Evolutionary conservation across 2,329 filamentous ascomycete genomes (phyloP).

Genomic region (Phyllosticta paracitricarpa): DNA sequence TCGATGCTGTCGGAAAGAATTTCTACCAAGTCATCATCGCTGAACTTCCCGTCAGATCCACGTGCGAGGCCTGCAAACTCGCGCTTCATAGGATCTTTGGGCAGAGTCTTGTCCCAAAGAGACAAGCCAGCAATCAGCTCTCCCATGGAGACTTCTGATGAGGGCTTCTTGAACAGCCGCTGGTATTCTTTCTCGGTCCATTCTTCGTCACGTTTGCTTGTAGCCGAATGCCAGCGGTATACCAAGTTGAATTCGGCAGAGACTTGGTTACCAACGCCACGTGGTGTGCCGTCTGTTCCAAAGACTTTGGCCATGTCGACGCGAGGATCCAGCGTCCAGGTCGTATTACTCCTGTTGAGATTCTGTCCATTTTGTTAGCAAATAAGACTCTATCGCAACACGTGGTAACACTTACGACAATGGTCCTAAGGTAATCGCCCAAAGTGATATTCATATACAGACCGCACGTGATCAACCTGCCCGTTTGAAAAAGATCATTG

Average conservation of each 20-base stretch:
- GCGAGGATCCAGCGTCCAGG: slow-evolving; percentile 71
- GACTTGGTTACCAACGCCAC: slow-evolving; percentile 69
- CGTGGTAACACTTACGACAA: slow-evolving; percentile 33
- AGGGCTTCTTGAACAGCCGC: slow-evolving; percentile 36
- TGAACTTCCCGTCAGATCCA: slow-evolving; percentile 55
- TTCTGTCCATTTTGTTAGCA: slow-evolving; percentile 29
- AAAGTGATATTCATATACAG: slow-evolving; percentile 55
- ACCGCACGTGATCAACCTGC: slow-evolving; percentile 39
- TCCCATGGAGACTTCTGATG: slow-evolving; percentile 42
- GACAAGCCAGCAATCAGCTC: slow-evolving; percentile 53
- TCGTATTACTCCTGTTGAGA: slow-evolving; percentile 58
- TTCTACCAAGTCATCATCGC: slow-evolving; percentile 64
- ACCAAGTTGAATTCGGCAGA: slow-evolving; percentile 81
- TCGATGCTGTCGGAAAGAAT: slow-evolving; percentile 59
- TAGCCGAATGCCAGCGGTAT: slow-evolving; percentile 78
- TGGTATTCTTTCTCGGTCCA: slow-evolving; percentile 53
- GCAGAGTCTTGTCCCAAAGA: slow-evolving; percentile 50
- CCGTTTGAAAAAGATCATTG: slow-evolving; percentile 37
- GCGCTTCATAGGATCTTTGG: slow-evolving; percentile 56
- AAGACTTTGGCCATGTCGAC: slow-evolving; percentile 51
- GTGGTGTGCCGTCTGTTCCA: slow-evolving; percentile 49
- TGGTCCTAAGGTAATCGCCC: slow-evolving; percentile 69
- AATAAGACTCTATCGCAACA: no score
- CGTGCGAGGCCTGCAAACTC: slow-evolving; percentile 58
- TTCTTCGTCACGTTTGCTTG: slow-evolving; percentile 61